phyloP scores from a whole-genome alignment of 257 asterid species.

The Solanum boliviense region DNA sequence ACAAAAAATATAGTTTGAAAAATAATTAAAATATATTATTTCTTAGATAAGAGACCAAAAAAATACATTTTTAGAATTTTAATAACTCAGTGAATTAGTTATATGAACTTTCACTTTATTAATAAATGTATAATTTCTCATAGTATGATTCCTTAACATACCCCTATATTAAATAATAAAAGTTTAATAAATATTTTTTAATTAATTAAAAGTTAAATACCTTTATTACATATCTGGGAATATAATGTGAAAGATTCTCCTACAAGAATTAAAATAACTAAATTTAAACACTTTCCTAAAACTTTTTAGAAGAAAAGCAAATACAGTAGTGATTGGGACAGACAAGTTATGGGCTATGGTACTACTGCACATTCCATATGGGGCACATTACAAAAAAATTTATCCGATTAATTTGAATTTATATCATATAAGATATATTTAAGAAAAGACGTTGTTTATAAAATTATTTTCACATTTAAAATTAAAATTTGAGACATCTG shows the following conservation, averaged over 20 bases:
- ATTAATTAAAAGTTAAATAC: not conserved
- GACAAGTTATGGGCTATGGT: not conserved
- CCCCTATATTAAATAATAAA: not conserved
- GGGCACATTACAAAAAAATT: not conserved
- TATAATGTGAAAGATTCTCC: not conserved
- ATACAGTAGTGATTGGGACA: not conserved
- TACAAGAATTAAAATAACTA: not conserved
- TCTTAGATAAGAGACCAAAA: not conserved
- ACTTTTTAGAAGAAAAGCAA: not conserved
- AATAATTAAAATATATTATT: too few relatives aligned
- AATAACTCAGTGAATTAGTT: not conserved
- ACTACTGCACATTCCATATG: not conserved
- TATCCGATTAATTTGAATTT: not conserved
- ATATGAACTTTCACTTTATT: not conserved
- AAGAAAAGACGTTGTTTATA: too few relatives aligned
- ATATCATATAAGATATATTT: not conserved
- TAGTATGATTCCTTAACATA: too few relatives aligned
- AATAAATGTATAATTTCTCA: fast-evolving
- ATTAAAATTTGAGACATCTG: fast-evolving
- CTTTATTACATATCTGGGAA: not conserved
- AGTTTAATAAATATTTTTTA: not conserved
- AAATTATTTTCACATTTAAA: not conserved
- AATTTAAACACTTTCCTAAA: not conserved
- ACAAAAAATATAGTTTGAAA: not conserved
- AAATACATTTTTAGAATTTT: not conserved